Evolutionary conservation across 2,329 filamentous ascomycete species (phyloP).

Genomic region (Paracoccidioides lutzii): DNA sequence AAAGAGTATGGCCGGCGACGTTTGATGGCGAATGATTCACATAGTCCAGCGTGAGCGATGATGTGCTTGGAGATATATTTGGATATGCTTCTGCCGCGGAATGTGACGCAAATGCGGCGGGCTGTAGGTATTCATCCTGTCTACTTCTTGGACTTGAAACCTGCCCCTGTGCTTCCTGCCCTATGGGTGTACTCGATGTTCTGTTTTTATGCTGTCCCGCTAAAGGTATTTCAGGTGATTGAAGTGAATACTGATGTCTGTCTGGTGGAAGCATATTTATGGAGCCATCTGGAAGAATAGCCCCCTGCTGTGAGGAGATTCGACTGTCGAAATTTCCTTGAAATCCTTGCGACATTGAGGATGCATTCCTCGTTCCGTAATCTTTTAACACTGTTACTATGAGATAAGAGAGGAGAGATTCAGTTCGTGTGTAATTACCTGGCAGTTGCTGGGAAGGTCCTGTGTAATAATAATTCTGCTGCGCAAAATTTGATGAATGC

Average conservation of each 20-base stretch:
- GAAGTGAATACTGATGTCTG: neutral
- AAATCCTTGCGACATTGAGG: constrained; percentile 1
- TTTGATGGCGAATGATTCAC: neutral
- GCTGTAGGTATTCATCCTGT: constrained; percentile 1
- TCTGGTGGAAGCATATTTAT: neutral
- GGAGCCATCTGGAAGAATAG: constrained; percentile 1
- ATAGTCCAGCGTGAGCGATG: constrained; percentile 1
- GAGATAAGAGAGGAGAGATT: neutral
- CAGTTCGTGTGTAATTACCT: constrained; percentile 4
- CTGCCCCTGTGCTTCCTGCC: neutral
- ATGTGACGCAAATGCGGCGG: neutral
- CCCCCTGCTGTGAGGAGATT: neutral
- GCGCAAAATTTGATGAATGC: neutral
- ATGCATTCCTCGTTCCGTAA: constrained; percentile 2
- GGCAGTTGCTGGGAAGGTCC: constrained; percentile 1
- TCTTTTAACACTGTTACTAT: constrained; percentile 1
- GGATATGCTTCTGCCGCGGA: neutral
- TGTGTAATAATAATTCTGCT: neutral
- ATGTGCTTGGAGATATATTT: neutral
- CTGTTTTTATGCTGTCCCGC: neutral
- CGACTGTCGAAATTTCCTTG: neutral
- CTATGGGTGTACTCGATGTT: neutral
- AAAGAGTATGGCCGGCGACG: neutral
- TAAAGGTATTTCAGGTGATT: neutral
- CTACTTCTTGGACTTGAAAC: neutral